Base-by-base conservation (phyloP, 352 stramenopile genomes). In the Phytophthora capsici region DNA sequence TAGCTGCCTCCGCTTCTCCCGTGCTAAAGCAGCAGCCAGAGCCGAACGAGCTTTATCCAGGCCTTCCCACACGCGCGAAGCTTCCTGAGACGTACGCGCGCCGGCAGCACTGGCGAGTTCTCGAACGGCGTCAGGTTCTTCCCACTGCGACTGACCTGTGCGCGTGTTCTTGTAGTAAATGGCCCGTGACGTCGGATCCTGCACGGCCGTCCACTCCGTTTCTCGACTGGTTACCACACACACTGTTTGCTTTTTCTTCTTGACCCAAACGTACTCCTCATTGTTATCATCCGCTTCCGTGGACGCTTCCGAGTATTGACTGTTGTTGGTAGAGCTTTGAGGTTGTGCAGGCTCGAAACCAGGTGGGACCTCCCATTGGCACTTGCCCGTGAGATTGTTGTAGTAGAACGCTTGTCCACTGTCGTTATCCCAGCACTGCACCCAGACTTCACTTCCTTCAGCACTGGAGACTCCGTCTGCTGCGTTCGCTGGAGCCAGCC, bases 91-190 rank as follows among this genome's bases (percentile, higher is more conserved):
- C 0, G 81, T 79, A 23, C 74, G 79, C 3, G 81, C 78, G 1
- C 72, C 71, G 3, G 75, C 74, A 17, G 78, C 73, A 44, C 56
- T 82, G 34, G 85, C 78, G 1, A 90, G 68, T 28, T 86, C 74
- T 43, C 79, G 78, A 13, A 90, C 75, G 12, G 77, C 78, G 22
- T 90, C 81, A 1, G 81, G 81, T 26, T 90, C 81, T 63, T 90
- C 81, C 81, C 81, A 90, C 37, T 90, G 81, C 0, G 81, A 85
- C 37, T 90, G 77, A 22, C 81, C 81, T 9, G 81, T 90, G 36
- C 77, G 73, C 2, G 71, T 85, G 66, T 90, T 90, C 55, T 87
- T 85, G 77, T 90, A 90, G 71, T 90, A 90, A 17, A 90, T 88
- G 3, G 81, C 81, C 22, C 75, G 70, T 13, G 75, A 86, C 1